Evolutionary conservation across 2,329 filamentous ascomycete genomes (phyloP).

Genomic region (Aspergillus bombycis): DNA sequence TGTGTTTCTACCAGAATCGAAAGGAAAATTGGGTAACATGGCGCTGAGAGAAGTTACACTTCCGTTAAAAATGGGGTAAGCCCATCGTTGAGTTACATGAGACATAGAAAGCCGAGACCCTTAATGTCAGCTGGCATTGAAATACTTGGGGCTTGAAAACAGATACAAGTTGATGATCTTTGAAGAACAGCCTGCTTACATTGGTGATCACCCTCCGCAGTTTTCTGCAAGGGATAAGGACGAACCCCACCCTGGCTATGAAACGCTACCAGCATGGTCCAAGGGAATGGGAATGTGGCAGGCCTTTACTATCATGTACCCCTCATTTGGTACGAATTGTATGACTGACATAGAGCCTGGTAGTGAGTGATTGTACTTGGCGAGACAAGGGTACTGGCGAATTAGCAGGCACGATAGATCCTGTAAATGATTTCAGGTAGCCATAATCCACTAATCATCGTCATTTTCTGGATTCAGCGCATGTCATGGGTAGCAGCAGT

Average conservation of each 20-base stretch:
- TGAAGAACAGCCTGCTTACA: not conserved
- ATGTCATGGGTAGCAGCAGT: not conserved
- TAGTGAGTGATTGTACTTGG: not conserved
- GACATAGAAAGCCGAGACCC: not conserved
- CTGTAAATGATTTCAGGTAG: not conserved
- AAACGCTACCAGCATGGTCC: not conserved
- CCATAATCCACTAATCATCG: not conserved
- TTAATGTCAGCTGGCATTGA: not conserved
- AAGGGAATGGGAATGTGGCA: not conserved
- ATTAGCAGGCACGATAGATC: not conserved
- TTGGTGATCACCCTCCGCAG: not conserved
- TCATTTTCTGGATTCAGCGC: not conserved
- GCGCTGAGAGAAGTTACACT: not conserved
- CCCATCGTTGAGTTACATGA: not conserved
- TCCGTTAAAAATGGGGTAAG: not conserved
- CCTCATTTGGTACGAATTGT: not conserved
- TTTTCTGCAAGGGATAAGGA: not conserved
- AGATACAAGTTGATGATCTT: not conserved
- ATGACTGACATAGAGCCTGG: not conserved
- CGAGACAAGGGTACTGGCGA: not conserved
- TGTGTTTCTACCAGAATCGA: not conserved
- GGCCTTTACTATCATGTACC: not conserved
- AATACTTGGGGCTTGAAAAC: not conserved
- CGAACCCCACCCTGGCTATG: not conserved
- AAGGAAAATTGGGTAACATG: not conserved